Conservation (phyloP, 139 green algal genomes). For the Asterochloris erici region DNA sequence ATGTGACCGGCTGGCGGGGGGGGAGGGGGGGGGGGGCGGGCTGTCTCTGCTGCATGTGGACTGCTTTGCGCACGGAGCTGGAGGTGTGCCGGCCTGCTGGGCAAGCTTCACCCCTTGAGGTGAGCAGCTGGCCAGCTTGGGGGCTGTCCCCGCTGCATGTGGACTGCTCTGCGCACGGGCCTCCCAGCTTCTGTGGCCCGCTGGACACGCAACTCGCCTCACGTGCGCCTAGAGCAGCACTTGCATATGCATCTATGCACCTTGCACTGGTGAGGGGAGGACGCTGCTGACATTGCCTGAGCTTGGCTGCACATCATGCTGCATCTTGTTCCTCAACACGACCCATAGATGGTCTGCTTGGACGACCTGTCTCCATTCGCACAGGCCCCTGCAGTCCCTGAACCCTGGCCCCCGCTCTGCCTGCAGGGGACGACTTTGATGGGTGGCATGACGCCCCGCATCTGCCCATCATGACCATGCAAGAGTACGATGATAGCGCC, state of each 20-base stretch:
- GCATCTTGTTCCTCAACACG: neutral
- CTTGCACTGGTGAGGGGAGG: no score
- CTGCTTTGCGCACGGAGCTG: neutral
- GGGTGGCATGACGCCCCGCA: neutral
- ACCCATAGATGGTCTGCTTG: neutral
- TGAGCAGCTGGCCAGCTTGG: neutral
- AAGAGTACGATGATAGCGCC: conserved; percentile 9
- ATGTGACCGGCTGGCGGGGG: neutral
- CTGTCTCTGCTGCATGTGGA: neutral
- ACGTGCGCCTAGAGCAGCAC: neutral
- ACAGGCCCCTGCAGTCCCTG: neutral
- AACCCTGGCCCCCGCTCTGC: neutral
- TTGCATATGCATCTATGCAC: no score
- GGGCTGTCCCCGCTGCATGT: no score
- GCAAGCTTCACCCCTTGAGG: conserved; percentile 1
- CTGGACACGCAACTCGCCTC: neutral
- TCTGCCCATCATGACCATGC: conserved; percentile 6
- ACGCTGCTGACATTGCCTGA: neutral
- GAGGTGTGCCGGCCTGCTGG: conserved; percentile 48
- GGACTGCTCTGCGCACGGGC: no score
- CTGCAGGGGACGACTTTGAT: neutral
- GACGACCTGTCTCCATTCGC: neutral
- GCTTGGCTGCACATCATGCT: neutral
- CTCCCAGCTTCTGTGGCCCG: no score
- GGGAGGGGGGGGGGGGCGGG: no score